These are phyloP conservation scores for Phyllosticta citriasiana DNA, from an alignment of 2,329 filamentous ascomycete species.

Conservation along the genomic window DNA sequence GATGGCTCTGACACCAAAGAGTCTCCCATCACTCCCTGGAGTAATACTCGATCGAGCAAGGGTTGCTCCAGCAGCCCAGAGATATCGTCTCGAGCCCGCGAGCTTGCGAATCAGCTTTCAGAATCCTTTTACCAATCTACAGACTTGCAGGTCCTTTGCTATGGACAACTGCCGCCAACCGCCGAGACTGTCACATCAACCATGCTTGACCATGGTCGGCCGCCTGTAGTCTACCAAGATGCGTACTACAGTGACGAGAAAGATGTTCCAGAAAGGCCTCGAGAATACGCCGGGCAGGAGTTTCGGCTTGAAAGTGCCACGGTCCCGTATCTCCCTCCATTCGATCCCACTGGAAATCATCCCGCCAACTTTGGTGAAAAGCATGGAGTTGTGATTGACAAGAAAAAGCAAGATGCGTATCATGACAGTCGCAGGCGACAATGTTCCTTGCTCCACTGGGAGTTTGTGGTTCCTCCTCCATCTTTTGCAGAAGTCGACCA, in stretches of 20 bases:
- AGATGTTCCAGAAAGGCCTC: conserved; percentile 66
- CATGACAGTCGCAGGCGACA: conserved; percentile 44
- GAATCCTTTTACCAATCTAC: conserved; percentile 15
- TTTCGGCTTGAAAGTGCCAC: conserved; percentile 69
- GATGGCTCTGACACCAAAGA: neutral
- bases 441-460: conserved; percentile 64
- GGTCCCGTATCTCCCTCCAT: conserved; percentile 68
- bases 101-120: conserved; percentile 15
- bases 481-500: conserved; percentile 55
- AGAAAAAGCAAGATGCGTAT: conserved; percentile 38
- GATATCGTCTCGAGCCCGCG: conserved; percentile 13
- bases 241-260: conserved; percentile 75
- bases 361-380: conserved; percentile 47
- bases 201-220: conserved; percentile 47
- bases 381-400: conserved; percentile 38
- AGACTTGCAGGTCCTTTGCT: conserved; percentile 22
- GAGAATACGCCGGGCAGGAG: conserved; percentile 81
- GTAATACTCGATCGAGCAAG: conserved; percentile 18
- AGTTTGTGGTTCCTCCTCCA: conserved; percentile 63
- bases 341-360: conserved; percentile 55
- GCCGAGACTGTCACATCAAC: conserved; percentile 42
- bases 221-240: conserved; percentile 69
- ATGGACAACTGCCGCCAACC: conserved; percentile 32
- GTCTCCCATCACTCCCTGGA: conserved; percentile 23
- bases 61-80: conserved; percentile 12